Base-by-base conservation (phyloP, 441 rosid species). In the Jatropha multifida region DNA sequence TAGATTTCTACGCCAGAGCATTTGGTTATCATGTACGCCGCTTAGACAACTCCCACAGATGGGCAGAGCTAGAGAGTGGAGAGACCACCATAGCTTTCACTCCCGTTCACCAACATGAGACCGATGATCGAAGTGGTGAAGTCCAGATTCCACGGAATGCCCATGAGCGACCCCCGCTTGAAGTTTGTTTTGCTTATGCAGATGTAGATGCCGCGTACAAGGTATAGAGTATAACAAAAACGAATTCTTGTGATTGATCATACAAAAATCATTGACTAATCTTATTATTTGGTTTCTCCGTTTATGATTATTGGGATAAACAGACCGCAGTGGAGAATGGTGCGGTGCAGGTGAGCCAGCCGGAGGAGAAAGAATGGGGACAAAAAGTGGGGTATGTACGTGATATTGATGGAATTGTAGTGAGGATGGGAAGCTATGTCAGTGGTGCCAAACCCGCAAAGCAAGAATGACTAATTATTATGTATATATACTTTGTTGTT, bases 291-390 rank as follows among this genome's bases (percentile, higher is more conserved):
- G 1, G 13, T 51, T 13, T 67, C 0, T 51, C 32, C 7, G 0
- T 17, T 17, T 55, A 1, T 40, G 5, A 1, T 1, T 44, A 12
- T 15, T 6, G 51, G 38, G n/a, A 15, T 37, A 60, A 27, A 32
- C 82, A 92, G 97, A 89, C 93, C 83, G 99, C 98, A 0, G 91
- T 94, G 78, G 97, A 91, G 81, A 92, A 86, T 5, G 97, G 97
- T 0, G 97, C 94, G 0, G 86, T 73, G 67, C 66, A 89, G 0
- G 90, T 91, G 83, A 90, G 97, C 78, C n/a, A 77, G 73, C 98
- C 94, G 0, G 96, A 87, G 85, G 82, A 90, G 68, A 91, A 88
- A 76, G 93, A 91, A 71, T 94, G 98, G 97, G 96, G 93, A 1
- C 98, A 94, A 82, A 92, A 78, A 77, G 97, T 92, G 4, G 97